Conservation (phyloP, 371 early-diverging fungal genomes). For the Synchytrium microbalum region DNA sequence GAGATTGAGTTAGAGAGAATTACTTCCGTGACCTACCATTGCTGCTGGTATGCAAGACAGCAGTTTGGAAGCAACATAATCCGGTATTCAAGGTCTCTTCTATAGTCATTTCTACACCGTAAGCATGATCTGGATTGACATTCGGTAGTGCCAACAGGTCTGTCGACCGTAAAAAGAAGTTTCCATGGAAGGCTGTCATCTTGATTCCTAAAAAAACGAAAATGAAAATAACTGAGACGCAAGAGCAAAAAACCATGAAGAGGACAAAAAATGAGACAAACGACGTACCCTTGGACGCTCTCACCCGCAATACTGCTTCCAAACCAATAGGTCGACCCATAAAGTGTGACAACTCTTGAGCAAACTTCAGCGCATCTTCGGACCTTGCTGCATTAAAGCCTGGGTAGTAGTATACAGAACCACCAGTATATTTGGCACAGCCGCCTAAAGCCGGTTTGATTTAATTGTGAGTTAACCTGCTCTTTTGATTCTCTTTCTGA, state of each 20-base stretch:
- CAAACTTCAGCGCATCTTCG: constrained; percentile 83
- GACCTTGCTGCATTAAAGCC: constrained; percentile 81
- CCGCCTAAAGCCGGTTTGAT: constrained; percentile 38
- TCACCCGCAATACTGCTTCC: constrained; percentile 93
- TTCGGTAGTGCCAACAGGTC: constrained; percentile 91
- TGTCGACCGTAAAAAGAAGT: constrained; percentile 93
- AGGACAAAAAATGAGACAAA: constrained; percentile 5
- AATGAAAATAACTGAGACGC: constrained; percentile 10
- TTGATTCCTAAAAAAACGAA: constrained; percentile 39
- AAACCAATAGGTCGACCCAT: constrained; percentile 79
- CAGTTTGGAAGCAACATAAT: constrained; percentile 92
- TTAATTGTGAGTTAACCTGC: background rate
- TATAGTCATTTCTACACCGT: constrained; percentile 82
- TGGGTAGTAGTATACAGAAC: constrained; percentile 91
- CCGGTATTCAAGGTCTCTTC: constrained; percentile 74
- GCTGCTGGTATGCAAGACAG: constrained; percentile 80
- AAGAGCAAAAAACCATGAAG: constrained; percentile 7
- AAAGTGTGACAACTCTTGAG: constrained; percentile 77
- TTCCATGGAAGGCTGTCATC: constrained; percentile 88
- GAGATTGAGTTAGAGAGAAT: constrained; percentile 5
- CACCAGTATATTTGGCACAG: constrained; percentile 88
- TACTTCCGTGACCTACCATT: constrained; percentile 23
- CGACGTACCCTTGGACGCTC: constrained; percentile 71
- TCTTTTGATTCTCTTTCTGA: background rate
- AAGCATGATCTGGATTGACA: constrained; percentile 89